Evolutionary conservation across 2,329 filamentous ascomycete species (phyloP).

Genomic region (Tolypocladium amazonense): DNA sequence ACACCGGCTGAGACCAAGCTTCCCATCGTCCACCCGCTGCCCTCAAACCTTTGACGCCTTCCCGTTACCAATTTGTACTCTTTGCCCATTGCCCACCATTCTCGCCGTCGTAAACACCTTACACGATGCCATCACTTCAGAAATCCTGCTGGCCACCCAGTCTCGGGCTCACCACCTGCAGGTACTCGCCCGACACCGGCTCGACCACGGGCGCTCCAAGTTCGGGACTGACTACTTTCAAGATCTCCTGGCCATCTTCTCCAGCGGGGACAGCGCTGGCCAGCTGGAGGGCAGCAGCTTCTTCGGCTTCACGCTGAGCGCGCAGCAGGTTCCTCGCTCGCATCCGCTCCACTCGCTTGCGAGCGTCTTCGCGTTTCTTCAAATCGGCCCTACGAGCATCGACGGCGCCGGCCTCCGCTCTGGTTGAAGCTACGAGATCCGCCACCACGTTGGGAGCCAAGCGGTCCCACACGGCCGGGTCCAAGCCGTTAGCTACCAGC

Average conservation of each 20-base stretch:
- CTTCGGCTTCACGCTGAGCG: neutral
- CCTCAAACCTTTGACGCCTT: neutral
- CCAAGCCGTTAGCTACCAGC: conserved; percentile 13
- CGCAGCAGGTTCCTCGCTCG: neutral
- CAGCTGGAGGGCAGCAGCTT: neutral
- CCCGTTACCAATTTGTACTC: no score
- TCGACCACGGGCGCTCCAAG: neutral
- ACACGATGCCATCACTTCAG: neutral
- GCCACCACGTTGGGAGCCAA: conserved; percentile 8
- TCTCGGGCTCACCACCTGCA: neutral
- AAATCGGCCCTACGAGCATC: conserved; percentile 7
- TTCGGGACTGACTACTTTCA: neutral
- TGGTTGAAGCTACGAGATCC: conserved; percentile 10
- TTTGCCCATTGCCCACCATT: no score
- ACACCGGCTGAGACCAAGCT: neutral
- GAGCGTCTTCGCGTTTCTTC: conserved; percentile 12
- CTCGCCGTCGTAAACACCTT: neutral
- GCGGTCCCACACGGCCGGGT: conserved; percentile 9
- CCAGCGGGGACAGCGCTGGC: neutral
- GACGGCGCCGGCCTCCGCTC: conserved; percentile 5
- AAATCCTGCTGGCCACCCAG: no score
- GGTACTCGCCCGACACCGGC: neutral
- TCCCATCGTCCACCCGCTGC: neutral
- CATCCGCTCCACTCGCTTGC: conserved; percentile 8
- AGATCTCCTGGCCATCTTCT: neutral